Conservation (phyloP, 768 basidiomycete species). For the Mycena floridula region DNA sequence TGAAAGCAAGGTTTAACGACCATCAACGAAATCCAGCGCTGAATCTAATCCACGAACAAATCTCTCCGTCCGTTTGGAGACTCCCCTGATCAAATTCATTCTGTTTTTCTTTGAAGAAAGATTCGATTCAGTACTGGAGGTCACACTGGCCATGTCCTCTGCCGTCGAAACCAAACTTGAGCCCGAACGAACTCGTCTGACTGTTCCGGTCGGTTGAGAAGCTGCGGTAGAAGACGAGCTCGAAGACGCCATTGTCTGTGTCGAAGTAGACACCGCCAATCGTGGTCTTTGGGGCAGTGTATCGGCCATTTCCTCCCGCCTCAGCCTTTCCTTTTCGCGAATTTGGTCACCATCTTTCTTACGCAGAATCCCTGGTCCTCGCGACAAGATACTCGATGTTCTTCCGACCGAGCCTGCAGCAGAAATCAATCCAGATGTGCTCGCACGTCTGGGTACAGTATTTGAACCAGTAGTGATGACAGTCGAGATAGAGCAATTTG, state of each 20-base stretch:
- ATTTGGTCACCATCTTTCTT: slow-evolving; percentile 17
- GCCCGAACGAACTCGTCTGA: slow-evolving; percentile 1
- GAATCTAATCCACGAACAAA: slow-evolving; percentile 3
- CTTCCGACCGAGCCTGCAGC: slow-evolving; percentile 12
- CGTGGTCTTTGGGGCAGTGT: background rate
- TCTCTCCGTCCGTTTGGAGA: slow-evolving; percentile 4
- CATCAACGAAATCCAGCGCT: too few species aligned
- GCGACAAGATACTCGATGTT: slow-evolving; percentile 15
- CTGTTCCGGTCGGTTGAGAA: background rate
- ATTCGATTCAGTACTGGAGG: too few species aligned
- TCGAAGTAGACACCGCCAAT: slow-evolving; percentile 4
- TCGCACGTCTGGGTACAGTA: slow-evolving; percentile 11
- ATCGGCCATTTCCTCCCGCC: slow-evolving; percentile 10
- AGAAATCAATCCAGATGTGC: slow-evolving; percentile 12
- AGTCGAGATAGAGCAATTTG: slow-evolving; percentile 19
- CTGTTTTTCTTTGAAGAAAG: slow-evolving; percentile 5
- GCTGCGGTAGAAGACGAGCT: slow-evolving; percentile 2
- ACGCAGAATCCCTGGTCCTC: slow-evolving; percentile 9
- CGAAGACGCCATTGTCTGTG: background rate
- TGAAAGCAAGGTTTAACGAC: too few species aligned
- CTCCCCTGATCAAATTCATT: slow-evolving; percentile 2
- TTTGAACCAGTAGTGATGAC: slow-evolving; percentile 1
- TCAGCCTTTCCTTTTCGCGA: slow-evolving; percentile 19
- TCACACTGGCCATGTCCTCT: background rate
- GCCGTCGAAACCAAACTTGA: slow-evolving; percentile 1